Evolutionary conservation across 306 rosid species (phyloP).

Genomic region (Macrotyloma uniflorum): DNA sequence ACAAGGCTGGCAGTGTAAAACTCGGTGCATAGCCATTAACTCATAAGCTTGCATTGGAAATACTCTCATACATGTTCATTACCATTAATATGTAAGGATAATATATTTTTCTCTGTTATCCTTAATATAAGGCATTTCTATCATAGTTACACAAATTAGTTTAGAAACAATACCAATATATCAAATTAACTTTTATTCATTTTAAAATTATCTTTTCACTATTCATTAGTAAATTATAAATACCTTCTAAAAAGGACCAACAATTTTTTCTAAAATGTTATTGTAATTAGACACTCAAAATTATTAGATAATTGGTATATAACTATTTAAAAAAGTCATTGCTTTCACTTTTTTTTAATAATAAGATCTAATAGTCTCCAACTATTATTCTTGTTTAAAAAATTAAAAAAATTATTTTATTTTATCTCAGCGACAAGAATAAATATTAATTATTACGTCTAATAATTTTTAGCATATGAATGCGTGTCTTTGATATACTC

Average conservation of each 20-base stretch:
- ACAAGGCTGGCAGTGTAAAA: too few species aligned
- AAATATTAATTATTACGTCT: not conserved
- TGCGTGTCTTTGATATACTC: not conserved
- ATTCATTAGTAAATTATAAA: too few species aligned
- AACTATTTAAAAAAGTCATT: not conserved
- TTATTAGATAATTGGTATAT: not conserved
- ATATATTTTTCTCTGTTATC: too few species aligned
- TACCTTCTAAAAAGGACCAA: too few species aligned
- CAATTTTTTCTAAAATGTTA: too few species aligned
- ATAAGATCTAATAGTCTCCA: too few species aligned
- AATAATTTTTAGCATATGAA: not conserved
- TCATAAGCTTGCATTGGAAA: not conserved
- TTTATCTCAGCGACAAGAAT: not conserved
- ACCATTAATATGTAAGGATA: not conserved
- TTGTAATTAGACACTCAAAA: not conserved
- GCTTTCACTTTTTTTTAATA: not conserved
- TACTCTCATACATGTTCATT: not conserved
- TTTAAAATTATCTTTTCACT: too few species aligned
- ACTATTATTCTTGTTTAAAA: not conserved
- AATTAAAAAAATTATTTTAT: not conserved
- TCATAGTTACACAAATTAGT: too few species aligned
- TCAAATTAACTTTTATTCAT: too few species aligned
- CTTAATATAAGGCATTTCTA: too few species aligned
- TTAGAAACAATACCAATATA: too few species aligned
- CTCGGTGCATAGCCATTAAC: too few species aligned